Evolutionary conservation across 2,329 filamentous ascomycete genomes (phyloP).

Genomic region (Fusarium decemcellulare): DNA sequence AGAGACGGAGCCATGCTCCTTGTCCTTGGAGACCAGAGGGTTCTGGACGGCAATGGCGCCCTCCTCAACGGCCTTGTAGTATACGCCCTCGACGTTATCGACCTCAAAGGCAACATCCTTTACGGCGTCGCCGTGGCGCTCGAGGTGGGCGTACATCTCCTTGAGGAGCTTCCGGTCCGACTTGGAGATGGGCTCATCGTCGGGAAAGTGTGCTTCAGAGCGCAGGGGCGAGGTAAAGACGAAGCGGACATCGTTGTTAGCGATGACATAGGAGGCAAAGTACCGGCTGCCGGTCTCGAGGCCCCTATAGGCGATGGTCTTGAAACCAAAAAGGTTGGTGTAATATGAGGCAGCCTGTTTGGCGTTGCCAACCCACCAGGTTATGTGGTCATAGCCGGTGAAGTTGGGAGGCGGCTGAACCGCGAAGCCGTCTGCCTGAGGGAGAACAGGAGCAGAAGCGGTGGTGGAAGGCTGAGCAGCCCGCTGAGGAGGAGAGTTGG

Average conservation of each 20-base stretch:
- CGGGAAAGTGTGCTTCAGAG: conserved; percentile 66
- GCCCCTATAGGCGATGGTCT: conserved; percentile 84
- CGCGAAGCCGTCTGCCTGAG: conserved; percentile 64
- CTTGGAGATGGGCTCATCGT: conserved; percentile 71
- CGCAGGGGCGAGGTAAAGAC: conserved; percentile 88
- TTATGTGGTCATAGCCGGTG: conserved; percentile 91
- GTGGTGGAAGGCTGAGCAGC: conserved; percentile 53
- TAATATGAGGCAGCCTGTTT: conserved; percentile 96
- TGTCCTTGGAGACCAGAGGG: conserved; percentile 69
- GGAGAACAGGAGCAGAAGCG: conserved; percentile 48
- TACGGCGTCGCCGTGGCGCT: conserved; percentile 91
- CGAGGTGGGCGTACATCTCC: conserved; percentile 87
- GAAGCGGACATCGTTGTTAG: conserved; percentile 83
- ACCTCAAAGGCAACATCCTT: conserved; percentile 98
- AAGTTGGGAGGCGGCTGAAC: conserved; percentile 72
- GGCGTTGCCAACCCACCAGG: conserved; percentile 97
- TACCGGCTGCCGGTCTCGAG: conserved; percentile 89
- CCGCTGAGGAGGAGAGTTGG: conserved; percentile 63
- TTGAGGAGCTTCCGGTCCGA: conserved; percentile 76
- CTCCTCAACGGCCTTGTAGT: conserved; percentile 77
- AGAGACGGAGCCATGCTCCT: conserved; percentile 75
- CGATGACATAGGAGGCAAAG: conserved; percentile 87
- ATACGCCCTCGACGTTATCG: conserved; percentile 88
- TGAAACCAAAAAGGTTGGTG: conserved; percentile 88
- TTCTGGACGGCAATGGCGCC: conserved; percentile 74